These are phyloP conservation scores for Tolypocladium ophioglossoides DNA, from an alignment of 2,329 filamentous ascomycete genomes.

Conservation along the genomic window DNA sequence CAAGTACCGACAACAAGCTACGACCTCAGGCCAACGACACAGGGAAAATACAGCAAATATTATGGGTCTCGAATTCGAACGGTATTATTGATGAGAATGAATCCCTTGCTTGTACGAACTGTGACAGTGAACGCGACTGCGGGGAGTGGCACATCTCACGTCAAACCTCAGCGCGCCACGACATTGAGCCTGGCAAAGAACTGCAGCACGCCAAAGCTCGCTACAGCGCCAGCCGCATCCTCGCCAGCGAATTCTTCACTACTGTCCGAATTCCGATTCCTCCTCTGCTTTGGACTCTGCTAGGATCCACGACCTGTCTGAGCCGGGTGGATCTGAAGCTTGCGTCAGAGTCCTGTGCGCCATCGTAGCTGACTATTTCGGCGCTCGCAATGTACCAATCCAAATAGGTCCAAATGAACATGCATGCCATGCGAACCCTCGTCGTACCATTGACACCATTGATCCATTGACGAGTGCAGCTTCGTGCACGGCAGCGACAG, in stretches of 20 bases:
- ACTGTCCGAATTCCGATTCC: not conserved
- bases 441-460: not conserved
- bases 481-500: not conserved
- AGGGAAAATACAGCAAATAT: not conserved
- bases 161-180: too few species aligned
- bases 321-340: too few species aligned
- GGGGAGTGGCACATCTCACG: too few species aligned
- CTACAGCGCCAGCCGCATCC: too few species aligned
- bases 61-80: not conserved
- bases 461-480: not conserved
- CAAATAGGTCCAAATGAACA: not conserved
- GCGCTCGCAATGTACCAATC: not conserved
- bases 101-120: not conserved
- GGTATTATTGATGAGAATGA: not conserved
- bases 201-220: too few species aligned
- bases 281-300: not conserved
- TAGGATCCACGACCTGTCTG: too few species aligned
- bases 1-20: too few species aligned
- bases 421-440: not conserved
- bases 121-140: too few species aligned
- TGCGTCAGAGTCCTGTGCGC: not conserved
- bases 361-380: not conserved
- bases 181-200: too few species aligned
- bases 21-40: not conserved
- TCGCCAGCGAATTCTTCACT: not conserved